Evolutionary conservation across 2,329 filamentous ascomycete genomes (phyloP).

Genomic region (Ophiognomonia clavigignenti-juglandacearum): DNA sequence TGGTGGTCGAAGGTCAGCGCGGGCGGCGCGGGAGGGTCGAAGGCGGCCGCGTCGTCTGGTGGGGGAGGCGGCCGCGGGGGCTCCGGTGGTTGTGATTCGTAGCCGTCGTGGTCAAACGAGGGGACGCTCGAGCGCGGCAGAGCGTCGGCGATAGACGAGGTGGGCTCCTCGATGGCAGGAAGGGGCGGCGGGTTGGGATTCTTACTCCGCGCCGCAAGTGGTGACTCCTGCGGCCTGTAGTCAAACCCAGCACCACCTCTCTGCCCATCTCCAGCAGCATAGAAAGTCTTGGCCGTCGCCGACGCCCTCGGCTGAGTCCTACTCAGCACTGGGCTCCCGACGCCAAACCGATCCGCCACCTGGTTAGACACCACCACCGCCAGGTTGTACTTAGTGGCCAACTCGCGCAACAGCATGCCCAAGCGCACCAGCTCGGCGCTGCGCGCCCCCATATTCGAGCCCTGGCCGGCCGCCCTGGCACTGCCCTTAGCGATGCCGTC

Average conservation of each 20-base stretch:
- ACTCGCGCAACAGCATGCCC: conserved; percentile 67
- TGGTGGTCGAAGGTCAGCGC: conserved; percentile 79
- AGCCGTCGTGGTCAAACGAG: conserved; percentile 6
- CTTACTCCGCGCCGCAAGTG: conserved; percentile 43
- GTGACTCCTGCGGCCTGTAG: conserved; percentile 27
- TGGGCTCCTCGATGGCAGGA: conserved; percentile 30
- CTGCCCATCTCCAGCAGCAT: conserved; percentile 3
- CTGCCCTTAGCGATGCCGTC: not conserved
- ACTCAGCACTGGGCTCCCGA: conserved; percentile 15
- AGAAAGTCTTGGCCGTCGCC: conserved; percentile 2
- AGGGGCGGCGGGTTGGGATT: conserved; percentile 22
- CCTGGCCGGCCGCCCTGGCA: conserved; percentile 24
- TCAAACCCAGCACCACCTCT: not conserved
- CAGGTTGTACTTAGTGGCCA: conserved; percentile 70
- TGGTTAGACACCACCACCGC: conserved; percentile 94
- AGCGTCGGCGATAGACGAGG: conserved; percentile 34
- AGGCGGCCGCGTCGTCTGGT: conserved; percentile 1
- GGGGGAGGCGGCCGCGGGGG: conserved; percentile 1
- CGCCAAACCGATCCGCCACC: conserved; percentile 77
- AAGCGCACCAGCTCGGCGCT: conserved; percentile 72
- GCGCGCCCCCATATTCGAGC: conserved; percentile 65
- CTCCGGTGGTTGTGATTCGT: conserved; percentile 6
- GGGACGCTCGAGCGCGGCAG: conserved; percentile 30
- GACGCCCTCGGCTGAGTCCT: conserved; percentile 12
- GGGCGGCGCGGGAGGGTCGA: conserved; percentile 30